Base-by-base conservation (phyloP, 352 stramenopile species). In the Phytophthora litchii region DNA sequence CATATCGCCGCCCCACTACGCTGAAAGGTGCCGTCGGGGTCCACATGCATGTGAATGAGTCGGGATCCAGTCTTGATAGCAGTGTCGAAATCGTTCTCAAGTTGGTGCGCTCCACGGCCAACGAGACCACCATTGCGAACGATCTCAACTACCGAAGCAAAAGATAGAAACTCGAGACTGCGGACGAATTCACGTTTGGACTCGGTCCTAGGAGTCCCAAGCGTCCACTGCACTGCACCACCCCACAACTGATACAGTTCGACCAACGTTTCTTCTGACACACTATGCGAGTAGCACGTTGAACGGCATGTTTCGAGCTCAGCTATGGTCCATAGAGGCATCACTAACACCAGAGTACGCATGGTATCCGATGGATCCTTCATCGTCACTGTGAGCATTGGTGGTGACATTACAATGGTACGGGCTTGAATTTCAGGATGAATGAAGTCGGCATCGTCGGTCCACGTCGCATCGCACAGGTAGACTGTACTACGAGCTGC, bases 211-310 rank as follows among this genome's bases (percentile, higher is more conserved):
- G 66, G 38, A 17, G 50, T 66, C 13, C 61, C 70, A 6, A 79
- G 40, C 6, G 56, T 67, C 65, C 61, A 76, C 3, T 55, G 61
- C 9, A 64, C 55, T 20, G 54, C 36, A 3, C 72, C 72, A 32
- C 72, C 72, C 72, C 72, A 81, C 16, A 78, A 12, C 10, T 69
- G 64, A 3, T 65, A 58, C 9, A 76, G 68, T 42, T 68, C 35
- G 20, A 63, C 32, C 2, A 78, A 55, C 3, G 61, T 49, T 42
- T 60, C 48, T 17, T 52, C 45, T 14, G 60, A 51, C 1, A 78
- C 58, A 1, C 3, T 52, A 7, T 35, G 42, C 20, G 60, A 59
- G 16, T 72, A 74, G 40, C 68, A 81, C 2, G 58, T 51, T 4
- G 40, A 52, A n/a, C 72, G 61, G 19, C 72, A 81, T 1, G 37